phyloP scores from a whole-genome alignment of 257 asterid genomes.

The Handroanthus guayacan region DNA sequence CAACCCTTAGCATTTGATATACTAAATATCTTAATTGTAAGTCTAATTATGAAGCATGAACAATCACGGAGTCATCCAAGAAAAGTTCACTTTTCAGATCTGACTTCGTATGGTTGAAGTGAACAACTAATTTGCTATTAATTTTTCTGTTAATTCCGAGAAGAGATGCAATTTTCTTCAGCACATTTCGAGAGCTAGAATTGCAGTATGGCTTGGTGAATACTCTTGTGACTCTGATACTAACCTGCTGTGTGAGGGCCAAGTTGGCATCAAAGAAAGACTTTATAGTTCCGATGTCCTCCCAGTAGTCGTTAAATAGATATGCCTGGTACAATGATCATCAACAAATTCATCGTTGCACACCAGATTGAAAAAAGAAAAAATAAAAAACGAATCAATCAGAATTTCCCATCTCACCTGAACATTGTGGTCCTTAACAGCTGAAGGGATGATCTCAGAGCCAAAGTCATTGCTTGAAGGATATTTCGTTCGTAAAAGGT shows the following conservation, averaged over 20 bases:
- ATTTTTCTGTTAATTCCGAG: no score
- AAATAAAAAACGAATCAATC: not conserved
- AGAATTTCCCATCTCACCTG: conserved; percentile 54
- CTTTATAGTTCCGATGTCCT: conserved; percentile 91
- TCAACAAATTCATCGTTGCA: conserved; percentile 24
- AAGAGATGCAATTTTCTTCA: not conserved
- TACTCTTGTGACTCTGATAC: not conserved
- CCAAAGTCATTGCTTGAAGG: conserved; percentile 95
- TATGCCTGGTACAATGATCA: conserved; percentile 62
- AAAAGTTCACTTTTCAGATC: not conserved
- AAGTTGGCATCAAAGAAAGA: conserved; percentile 94
- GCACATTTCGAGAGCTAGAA: not conserved
- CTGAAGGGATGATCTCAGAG: conserved; percentile 93
- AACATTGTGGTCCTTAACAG: conserved; percentile 82
- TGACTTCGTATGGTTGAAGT: not conserved
- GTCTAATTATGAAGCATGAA: no score
- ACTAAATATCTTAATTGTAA: not conserved
- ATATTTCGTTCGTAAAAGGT: conserved; percentile 64
- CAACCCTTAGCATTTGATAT: not conserved
- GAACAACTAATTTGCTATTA: not conserved
- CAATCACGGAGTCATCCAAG: not conserved
- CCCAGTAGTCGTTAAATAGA: conserved; percentile 91
- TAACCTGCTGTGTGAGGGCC: conserved; percentile 91
- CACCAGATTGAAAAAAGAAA: not conserved
- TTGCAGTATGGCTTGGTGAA: not conserved